A percentile compares a stretch with the other conserved stretches of the same genome.
These are phyloP conservation scores for Micractinium sp. DNA, from an alignment of 139 green algal genomes.

Conservation along the genomic window DNA sequence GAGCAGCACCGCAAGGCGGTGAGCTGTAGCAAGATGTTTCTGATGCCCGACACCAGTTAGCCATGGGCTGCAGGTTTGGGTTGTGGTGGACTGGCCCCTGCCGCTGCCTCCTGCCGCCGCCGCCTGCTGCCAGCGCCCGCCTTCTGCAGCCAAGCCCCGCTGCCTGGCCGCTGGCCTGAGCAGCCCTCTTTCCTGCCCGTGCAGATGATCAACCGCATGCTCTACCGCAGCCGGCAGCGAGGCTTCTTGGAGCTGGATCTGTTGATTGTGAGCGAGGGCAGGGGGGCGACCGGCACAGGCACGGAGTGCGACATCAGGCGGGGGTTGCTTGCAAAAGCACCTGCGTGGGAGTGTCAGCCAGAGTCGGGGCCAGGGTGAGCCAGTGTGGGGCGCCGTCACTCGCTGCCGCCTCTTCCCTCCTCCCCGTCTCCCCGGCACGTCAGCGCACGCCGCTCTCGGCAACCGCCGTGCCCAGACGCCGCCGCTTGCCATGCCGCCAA, in stretches of 20 bases:
- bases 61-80: no score
- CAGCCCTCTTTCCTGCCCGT: background rate
- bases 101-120: background rate
- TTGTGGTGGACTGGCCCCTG: background rate
- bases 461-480: background rate
- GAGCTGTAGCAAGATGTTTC: background rate
- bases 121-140: background rate
- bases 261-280: constrained; percentile 19
- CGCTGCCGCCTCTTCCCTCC: no score
- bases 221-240: constrained; percentile 33
- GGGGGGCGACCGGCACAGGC: no score
- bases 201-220: constrained; percentile 32
- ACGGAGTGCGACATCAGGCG: no score
- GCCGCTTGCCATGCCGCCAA: background rate
- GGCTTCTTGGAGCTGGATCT: constrained; percentile 35
- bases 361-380: no score
- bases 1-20: constrained; percentile 5
- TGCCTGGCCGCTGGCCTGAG: background rate
- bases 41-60: no score
- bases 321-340: no score
- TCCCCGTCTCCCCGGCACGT: no score
- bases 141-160: background rate
- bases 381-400: no score
- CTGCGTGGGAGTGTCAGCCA: no score
- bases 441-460: no score